Base-by-base conservation (phyloP, 805 yeast genomes). In the Ogataea pignaliae region DNA sequence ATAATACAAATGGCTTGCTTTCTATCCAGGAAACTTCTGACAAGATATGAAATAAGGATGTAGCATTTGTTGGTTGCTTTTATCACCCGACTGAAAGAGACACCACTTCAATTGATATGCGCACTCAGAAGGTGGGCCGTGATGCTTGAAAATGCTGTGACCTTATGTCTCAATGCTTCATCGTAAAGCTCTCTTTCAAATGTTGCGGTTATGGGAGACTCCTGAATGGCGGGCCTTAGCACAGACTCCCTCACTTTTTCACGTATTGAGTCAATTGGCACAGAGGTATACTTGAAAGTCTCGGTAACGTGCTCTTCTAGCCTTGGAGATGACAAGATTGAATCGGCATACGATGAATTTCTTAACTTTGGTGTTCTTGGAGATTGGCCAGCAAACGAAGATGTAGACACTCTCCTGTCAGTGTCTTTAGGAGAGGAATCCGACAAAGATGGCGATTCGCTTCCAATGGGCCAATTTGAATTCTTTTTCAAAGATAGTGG, bases 401-500 rank as follows among this genome's bases (percentile, higher is more conserved):
- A 10, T 2, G 39, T 34, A 8, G 18, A 14, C 10, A 26, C 11
- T 3, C 18, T 34, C 10, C 18, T 34, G 18, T 15, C 6, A 4
- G 28, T 9, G 10, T 14, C 11, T 13, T 21, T 21, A 8, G 8
- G 7, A 5, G 17, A 11, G 12, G 34, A 30, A 4, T 5, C 21
- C 2, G 28, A 5, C 26, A 7, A 21, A 21, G 26, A 21, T 21
- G 26, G 26, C 4, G 4, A 21, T 7, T 21, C 26, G 7, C 26
- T 21, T 21, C 7, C 26, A 21, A 4, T 21, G 4, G 26, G 26
- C 26, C 26, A 21, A 21, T 21, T 21, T 7, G 26, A 21, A 7
- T 12, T 13, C 14, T 51, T 50, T 32, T 48, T 52, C 37, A 56
- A 42, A 15, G 57, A 51, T 15, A 56, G 38, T 3, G 60, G 60